phyloP scores from a whole-genome alignment of 139 green algal genomes.

The Chlamydomonas asymmetrica region DNA sequence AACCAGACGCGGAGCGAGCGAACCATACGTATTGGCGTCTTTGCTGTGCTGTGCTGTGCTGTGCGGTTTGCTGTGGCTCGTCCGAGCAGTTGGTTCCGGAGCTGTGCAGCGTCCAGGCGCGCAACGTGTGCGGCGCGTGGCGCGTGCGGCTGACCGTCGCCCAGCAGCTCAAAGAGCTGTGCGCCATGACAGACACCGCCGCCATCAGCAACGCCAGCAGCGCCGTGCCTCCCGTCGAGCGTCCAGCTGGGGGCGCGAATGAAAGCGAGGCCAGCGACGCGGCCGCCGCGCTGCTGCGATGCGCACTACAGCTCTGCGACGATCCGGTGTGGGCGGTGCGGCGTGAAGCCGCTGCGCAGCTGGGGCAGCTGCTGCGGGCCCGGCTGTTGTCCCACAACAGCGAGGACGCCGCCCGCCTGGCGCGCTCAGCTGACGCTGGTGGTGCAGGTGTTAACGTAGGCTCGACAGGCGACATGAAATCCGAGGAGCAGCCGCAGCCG shows the following conservation, averaged over 20 bases:
- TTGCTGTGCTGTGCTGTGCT: too few relatives aligned
- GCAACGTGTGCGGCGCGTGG: slow-evolving; percentile 15
- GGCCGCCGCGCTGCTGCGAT: neutral
- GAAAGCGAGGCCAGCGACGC: neutral
- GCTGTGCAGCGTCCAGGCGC: neutral
- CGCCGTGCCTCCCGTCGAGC: neutral
- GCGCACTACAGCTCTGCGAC: neutral
- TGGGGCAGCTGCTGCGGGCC: slow-evolving; percentile 1
- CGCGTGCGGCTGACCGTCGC: slow-evolving; percentile 1
- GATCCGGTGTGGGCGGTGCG: slow-evolving; percentile 27
- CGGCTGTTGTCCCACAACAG: too few relatives aligned
- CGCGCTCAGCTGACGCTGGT: too few relatives aligned
- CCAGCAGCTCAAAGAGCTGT: neutral
- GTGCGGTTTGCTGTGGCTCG: too few relatives aligned
- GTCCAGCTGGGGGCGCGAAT: neutral
- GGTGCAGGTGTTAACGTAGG: too few relatives aligned
- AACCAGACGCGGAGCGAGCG: too few relatives aligned
- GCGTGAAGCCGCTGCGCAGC: neutral
- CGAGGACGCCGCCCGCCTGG: too few relatives aligned
- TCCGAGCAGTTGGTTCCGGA: neutral
- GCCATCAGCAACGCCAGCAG: too few relatives aligned
- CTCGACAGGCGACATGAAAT: too few relatives aligned
- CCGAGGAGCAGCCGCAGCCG: too few relatives aligned
- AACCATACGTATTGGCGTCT: too few relatives aligned
- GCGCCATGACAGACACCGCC: too few relatives aligned